Base-by-base conservation (phyloP, 805 yeast species). In the Ogataea pilisensis region DNA sequence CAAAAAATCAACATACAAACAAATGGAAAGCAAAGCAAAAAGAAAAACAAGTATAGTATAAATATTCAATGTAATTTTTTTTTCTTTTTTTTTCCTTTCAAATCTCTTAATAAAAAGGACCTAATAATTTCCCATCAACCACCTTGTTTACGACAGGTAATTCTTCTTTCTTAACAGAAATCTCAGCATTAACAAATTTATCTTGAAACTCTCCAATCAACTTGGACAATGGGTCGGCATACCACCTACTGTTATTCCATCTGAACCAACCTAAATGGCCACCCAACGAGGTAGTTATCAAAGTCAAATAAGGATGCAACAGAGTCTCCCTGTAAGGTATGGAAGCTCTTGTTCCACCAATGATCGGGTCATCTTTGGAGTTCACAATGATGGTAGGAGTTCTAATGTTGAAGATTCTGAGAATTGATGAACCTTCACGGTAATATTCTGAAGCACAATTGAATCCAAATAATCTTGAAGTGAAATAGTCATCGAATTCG, bases 251-350 rank as follows among this genome's bases (percentile, higher is more conserved):
- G 20, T 84, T 83, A 20, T 70, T 64, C 35, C 68, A 62, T 48
- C 73, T 69, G 45, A 78, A 86, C 82, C 83, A 86, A n/a, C 86
- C 93, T 39, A 86, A 70, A 61, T 86, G 95, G 1, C 95, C 95
- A 6, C 95, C 95, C 38, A 75, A 68, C 31, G 73, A 69, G 6
- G 90, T 82, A 43, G 78, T 73, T 5, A 80, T 68, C 53, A 82
- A 49, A 33, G 74, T 63, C 26, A 78, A 62, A 54, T 73, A 77
- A 2, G 95, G 93, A 54, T 85, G 85, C 24, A 56, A 48, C 30
- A 54, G 47, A 17, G 75, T 70, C 44, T 79, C 82, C 13, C 55
- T 56, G 28, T 58, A 56, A 1, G 93, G 93, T 20, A 83, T 55
- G 18, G 67, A 58, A 13, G 48, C 42, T n/a, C 41, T 43, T 14